Conservation (phyloP, 257 asterid species). For the Henckelia pumila region DNA sequence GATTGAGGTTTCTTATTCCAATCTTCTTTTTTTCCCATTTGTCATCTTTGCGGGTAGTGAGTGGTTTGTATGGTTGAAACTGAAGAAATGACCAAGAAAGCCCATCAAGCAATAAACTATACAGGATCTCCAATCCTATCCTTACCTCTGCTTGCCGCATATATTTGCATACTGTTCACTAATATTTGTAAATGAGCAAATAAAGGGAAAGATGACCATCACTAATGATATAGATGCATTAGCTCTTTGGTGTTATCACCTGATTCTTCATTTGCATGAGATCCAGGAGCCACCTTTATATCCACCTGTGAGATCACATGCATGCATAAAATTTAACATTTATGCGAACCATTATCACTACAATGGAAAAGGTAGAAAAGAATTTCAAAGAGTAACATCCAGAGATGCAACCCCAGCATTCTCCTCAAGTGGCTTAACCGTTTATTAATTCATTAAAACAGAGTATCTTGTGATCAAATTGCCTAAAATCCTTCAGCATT, state of each 20-base stretch:
- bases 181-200: not conserved
- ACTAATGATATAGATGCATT: not conserved
- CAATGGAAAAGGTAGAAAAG: slow-evolving; percentile 2
- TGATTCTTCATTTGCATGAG: slow-evolving; percentile 89
- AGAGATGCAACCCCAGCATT: slow-evolving; percentile 12
- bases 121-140: no score
- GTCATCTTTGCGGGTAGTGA: not conserved
- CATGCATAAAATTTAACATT: not conserved
- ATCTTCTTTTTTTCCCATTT: not conserved
- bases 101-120: no score
- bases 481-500: no score
- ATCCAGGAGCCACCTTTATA: slow-evolving; percentile 91
- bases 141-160: no score
- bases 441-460: slow-evolving; percentile 3
- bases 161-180: no score
- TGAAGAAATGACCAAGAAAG: no score
- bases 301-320: slow-evolving; percentile 60
- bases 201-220: slow-evolving; percentile 16
- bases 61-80: not conserved
- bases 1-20: not conserved
- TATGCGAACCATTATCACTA: not conserved
- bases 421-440: not conserved
- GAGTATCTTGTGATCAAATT: not conserved
- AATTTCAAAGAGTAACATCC: not conserved
- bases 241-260: slow-evolving; percentile 39